Percentiles rank a stretch among this genome's conserved stretches.
Conservation (phyloP, 257 asterid species). For the Fraxinus quadrangulata region DNA sequence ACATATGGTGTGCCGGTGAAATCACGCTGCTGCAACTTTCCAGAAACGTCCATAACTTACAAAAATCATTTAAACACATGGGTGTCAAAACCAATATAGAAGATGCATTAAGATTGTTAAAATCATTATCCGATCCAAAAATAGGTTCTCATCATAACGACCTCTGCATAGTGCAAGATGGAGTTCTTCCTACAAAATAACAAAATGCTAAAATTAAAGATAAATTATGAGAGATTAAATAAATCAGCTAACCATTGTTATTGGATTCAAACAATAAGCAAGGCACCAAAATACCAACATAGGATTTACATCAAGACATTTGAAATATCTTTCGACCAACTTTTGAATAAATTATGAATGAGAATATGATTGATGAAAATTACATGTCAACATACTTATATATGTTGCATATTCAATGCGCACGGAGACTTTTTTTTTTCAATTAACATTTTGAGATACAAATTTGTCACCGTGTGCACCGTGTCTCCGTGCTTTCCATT, state of each 20-base stretch:
- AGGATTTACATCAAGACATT: too few relatives aligned
- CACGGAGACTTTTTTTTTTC: too few relatives aligned
- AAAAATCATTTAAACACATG: constrained; percentile 29
- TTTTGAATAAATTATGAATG: too few relatives aligned
- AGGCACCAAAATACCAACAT: too few relatives aligned
- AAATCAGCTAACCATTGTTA: not conserved
- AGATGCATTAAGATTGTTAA: constrained; percentile 17
- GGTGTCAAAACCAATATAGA: constrained; percentile 14
- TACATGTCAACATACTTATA: too few relatives aligned
- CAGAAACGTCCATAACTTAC: constrained; percentile 70
- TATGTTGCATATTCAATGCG: too few relatives aligned
- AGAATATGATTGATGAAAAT: too few relatives aligned
- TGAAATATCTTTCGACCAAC: too few relatives aligned
- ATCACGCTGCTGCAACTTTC: constrained; percentile 70
- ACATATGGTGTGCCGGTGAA: constrained; percentile 84
- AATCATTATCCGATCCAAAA: constrained; percentile 77
- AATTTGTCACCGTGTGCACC: too few relatives aligned
- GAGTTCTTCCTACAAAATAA: constrained; percentile 74
- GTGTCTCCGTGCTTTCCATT: constrained; percentile 71
- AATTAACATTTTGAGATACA: too few relatives aligned
- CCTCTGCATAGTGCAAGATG: constrained; percentile 76
- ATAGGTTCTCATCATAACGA: constrained; percentile 69
- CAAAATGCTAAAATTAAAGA: constrained; percentile 15
- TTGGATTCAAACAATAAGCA: not conserved
- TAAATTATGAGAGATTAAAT: not conserved